Conservation (phyloP, 2,329 filamentous ascomycete species). For the Stagonosporopsis chrysanthemi region DNA sequence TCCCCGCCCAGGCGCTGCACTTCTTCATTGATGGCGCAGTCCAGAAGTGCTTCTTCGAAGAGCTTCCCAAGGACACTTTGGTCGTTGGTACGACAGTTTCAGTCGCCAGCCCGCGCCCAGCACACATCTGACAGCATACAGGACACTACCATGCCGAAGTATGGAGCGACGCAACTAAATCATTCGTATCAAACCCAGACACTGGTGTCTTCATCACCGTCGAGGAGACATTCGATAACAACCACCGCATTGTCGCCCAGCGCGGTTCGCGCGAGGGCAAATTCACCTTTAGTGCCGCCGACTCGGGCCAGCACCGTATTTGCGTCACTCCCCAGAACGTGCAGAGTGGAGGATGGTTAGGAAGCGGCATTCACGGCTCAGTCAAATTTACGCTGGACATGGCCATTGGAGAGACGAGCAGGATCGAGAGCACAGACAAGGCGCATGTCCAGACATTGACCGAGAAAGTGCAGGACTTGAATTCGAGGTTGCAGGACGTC, state of each 20-base stretch:
- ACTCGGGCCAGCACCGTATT: slow-evolving; percentile 93
- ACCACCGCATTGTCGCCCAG: slow-evolving; percentile 94
- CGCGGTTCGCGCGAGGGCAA: slow-evolving; percentile 77
- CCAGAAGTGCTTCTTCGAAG: slow-evolving; percentile 97
- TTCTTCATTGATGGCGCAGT: slow-evolving; percentile 89
- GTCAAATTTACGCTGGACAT: slow-evolving; percentile 88
- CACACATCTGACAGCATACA: slow-evolving; percentile 40
- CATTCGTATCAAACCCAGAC: slow-evolving; percentile 76
- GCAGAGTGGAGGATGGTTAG: slow-evolving; percentile 76
- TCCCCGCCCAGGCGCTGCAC: slow-evolving; percentile 82
- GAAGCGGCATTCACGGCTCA: slow-evolving; percentile 71
- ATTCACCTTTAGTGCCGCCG: slow-evolving; percentile 95
- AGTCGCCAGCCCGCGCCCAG: background rate
- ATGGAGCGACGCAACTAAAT: slow-evolving; percentile 73
- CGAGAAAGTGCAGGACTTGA: slow-evolving; percentile 86
- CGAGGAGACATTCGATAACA: slow-evolving; percentile 96
- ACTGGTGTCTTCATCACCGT: slow-evolving; percentile 90
- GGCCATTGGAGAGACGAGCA: slow-evolving; percentile 91
- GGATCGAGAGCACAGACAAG: slow-evolving; percentile 94
- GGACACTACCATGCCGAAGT: slow-evolving; percentile 88
- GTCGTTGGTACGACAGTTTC: slow-evolving; percentile 73
- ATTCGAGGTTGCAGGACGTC: slow-evolving; percentile 85
- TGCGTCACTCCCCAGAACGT: slow-evolving; percentile 89
- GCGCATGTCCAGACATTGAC: slow-evolving; percentile 89
- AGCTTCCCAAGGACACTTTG: slow-evolving; percentile 94